These are phyloP conservation scores for Uncinocarpus reesii DNA, from an alignment of 2,329 filamentous ascomycete genomes.

Conservation along the genomic window DNA sequence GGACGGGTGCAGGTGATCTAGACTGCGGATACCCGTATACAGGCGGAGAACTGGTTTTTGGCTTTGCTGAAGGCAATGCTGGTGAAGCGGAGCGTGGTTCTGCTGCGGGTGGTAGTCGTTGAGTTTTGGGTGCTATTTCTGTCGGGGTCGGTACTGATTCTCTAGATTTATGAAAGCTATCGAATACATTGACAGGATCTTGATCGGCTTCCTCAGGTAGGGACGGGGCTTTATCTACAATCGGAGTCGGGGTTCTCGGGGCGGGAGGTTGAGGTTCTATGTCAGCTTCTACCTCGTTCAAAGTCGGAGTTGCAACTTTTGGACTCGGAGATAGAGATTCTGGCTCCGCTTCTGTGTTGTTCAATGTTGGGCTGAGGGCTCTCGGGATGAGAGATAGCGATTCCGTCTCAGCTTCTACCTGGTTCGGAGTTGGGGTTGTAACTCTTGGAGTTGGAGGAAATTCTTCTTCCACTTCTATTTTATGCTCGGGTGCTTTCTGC, in stretches of 20 bases:
- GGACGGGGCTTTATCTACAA: not conserved
- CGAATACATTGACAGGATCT: constrained; percentile 12
- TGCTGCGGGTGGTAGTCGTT: constrained; percentile 9
- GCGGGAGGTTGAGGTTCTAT: constrained; percentile 2
- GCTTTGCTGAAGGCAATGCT: constrained; percentile 13
- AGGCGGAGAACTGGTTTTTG: constrained; percentile 14
- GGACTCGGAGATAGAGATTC: too few relatives aligned
- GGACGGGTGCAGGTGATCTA: constrained; percentile 19
- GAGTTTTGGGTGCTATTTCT: constrained; percentile 10
- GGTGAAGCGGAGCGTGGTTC: constrained; percentile 11
- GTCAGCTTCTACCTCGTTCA: not conserved
- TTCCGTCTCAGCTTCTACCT: too few relatives aligned
- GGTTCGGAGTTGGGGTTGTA: not conserved
- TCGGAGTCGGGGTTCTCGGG: not conserved
- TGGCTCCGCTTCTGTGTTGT: too few relatives aligned
- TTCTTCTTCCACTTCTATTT: constrained; percentile 4
- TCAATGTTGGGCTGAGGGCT: too few relatives aligned
- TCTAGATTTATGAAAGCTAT: constrained; percentile 11
- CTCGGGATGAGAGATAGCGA: too few relatives aligned
- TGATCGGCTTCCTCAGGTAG: not conserved
- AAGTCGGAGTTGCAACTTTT: too few relatives aligned
- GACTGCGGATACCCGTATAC: constrained; percentile 20
- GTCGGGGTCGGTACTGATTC: constrained; percentile 7
- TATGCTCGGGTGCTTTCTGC: constrained; percentile 1
- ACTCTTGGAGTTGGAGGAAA: not conserved